A percentile compares a stretch with the other conserved stretches of the same genome.
Evolutionary conservation across 1,139 yeast genomes (phyloP).

Genomic region (Scheffersomyces illinoinensis): DNA sequence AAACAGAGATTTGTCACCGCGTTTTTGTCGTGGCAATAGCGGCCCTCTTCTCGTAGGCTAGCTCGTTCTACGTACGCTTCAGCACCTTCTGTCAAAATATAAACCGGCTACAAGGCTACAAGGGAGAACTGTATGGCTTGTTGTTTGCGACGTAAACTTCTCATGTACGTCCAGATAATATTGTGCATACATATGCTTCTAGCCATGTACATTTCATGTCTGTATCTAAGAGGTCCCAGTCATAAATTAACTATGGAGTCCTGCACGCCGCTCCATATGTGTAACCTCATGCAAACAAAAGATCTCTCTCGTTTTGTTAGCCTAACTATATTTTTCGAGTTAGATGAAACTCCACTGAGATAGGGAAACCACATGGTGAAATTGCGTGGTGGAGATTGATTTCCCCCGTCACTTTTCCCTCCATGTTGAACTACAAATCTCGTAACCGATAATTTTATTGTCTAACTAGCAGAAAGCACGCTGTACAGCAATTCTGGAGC

Average conservation of each 20-base stretch:
- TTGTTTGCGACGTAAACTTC: not conserved
- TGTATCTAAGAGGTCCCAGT: not conserved
- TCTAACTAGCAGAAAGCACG: not conserved
- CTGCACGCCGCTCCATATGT: not conserved
- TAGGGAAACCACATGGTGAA: not conserved
- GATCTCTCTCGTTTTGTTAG: constrained; percentile 1
- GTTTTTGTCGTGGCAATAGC: not conserved
- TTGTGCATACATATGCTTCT: not conserved
- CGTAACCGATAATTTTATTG: not conserved
- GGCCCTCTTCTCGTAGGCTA: not conserved
- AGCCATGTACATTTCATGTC: not conserved
- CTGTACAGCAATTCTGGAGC: not conserved
- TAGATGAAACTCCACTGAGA: not conserved
- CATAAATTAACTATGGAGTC: not conserved
- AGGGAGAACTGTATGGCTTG: not conserved
- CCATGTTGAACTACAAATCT: not conserved
- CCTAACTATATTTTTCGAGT: not conserved
- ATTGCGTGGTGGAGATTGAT: not conserved
- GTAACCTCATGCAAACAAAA: not conserved
- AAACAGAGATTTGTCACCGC: no score
- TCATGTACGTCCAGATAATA: not conserved
- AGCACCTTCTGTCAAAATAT: not conserved
- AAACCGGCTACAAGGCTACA: not conserved
- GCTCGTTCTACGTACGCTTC: not conserved
- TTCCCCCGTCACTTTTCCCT: not conserved